Evolutionary conservation across 202 grass and related monocot species (phyloP).

Genomic region (Sporobolus alterniflorus): DNA sequence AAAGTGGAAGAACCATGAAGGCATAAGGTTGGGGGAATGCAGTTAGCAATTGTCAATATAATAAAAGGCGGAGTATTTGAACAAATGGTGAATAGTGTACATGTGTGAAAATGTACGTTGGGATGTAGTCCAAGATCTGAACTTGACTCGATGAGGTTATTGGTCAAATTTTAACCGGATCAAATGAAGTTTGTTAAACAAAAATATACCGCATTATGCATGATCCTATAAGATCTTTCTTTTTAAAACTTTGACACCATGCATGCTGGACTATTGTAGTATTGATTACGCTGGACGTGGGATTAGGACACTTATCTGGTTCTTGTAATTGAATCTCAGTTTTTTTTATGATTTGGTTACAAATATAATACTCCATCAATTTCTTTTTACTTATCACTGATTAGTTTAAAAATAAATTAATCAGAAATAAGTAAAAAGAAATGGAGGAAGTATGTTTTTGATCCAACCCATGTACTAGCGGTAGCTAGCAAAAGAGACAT

Average conservation of each 20-base stretch:
- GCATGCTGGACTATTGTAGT: background rate
- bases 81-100: background rate
- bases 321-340: too few species aligned
- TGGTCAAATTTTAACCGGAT: conserved; percentile 28
- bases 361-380: too few species aligned
- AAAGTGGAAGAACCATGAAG: background rate
- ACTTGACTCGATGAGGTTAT: conserved; percentile 33
- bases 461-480: too few species aligned
- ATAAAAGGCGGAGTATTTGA: conserved; percentile 14
- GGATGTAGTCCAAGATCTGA: conserved; percentile 50
- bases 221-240: background rate
- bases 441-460: too few species aligned
- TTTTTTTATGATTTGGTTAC: background rate
- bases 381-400: too few species aligned
- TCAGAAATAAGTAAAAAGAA: too few species aligned
- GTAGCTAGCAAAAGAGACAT: too few species aligned
- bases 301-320: too few species aligned
- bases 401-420: too few species aligned
- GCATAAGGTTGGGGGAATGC: background rate
- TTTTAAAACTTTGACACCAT: background rate
- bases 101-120: background rate
- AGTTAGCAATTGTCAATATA: background rate
- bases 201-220: conserved; percentile 17
- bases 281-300: too few species aligned
- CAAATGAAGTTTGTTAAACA: conserved; percentile 43